Conservation (phyloP, 2,329 filamentous ascomycete genomes). For the Alternaria postmessia region DNA sequence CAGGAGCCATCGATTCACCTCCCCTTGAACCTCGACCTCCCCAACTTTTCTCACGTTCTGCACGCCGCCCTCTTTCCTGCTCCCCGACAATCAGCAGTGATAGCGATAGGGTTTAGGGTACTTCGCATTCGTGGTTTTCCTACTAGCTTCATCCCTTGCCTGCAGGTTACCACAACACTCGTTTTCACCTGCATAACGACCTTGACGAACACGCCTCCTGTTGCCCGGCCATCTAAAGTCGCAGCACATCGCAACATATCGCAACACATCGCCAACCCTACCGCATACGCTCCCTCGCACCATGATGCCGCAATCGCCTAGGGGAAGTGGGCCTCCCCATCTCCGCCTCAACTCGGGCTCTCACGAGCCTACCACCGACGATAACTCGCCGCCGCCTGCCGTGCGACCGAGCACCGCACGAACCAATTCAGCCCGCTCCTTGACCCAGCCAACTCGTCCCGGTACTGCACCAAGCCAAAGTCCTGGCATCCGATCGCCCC, state of each 20-base stretch:
- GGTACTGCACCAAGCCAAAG: slow-evolving; percentile 41
- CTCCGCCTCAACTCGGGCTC: slow-evolving; percentile 70
- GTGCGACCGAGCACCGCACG: slow-evolving; percentile 50
- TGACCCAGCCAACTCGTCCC: slow-evolving; percentile 52
- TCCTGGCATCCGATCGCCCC: slow-evolving; percentile 38
- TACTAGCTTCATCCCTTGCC: slow-evolving; percentile 16
- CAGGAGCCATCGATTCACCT: slow-evolving; percentile 31
- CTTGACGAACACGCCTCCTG: slow-evolving; percentile 11
- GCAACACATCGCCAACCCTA: slow-evolving; percentile 16
- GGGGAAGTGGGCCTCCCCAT: slow-evolving; percentile 60
- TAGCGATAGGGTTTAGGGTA: slow-evolving; percentile 11
- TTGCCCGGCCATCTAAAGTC: not conserved
- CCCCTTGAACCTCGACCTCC: slow-evolving; percentile 12
- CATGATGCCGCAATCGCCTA: slow-evolving; percentile 43
- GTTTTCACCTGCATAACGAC: slow-evolving; percentile 22
- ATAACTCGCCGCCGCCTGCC: slow-evolving; percentile 36
- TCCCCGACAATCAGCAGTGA: slow-evolving; percentile 33
- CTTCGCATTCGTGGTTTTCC: slow-evolving; percentile 32
- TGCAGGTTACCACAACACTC: slow-evolving; percentile 30
- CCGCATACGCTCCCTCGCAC: slow-evolving; percentile 43
- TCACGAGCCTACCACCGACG: slow-evolving; percentile 58
- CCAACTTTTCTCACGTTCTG: slow-evolving; percentile 9
- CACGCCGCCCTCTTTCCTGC: slow-evolving; percentile 23
- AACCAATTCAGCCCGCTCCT: slow-evolving; percentile 55
- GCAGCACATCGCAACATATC: not conserved